Evolutionary conservation across 1,284 basidiomycete species (phyloP), one percentile per base, ranked within the genome.

Genomic region (Ustanciosporium gigantosporum): DNA sequence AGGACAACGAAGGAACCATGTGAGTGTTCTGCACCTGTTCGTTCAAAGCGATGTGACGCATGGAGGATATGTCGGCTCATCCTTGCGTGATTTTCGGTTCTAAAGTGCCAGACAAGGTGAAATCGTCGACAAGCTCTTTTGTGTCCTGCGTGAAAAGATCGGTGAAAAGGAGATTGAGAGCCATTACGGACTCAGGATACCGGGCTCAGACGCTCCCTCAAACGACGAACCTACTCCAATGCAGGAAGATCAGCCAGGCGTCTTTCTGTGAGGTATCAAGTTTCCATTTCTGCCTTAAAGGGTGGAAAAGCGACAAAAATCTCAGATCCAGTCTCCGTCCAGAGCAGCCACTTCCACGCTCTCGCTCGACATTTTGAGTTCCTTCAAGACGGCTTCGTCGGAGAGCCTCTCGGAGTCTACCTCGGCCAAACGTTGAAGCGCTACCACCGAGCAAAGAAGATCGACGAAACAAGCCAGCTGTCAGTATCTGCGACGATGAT

Each of bases 311-410:
- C 27, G n/a, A n/a, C 11, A 29, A 29, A n/a, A 35, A 29, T 11
- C 5, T 51, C 31, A 69, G 27, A 69, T 65, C 68, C 68, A 70
- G 5, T 62, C 51, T 20, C 68, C 68, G 11, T 57, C 49, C 19
- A 70, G 31, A 1, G 68, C 57, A 31, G 61, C 39, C 23, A 55
- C 34, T 16, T 64, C 56, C 15, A 45, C 38, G 5, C 53, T 49
- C 25, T 61, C 44, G 22, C 42, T 44, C 5, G 50, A 50, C 9
- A 70, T 42, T 31, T 41, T 37, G 4, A 70, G 36, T 38, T 70
- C 65, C 31, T 52, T 27, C 17, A 68, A 41, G 13, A 68, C 44
- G 19, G 55, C 57, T 4, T 57, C 39, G n/a, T 59, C 52, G 4
- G 59, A 60, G 15, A 70, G 29, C 20, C 42, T 46, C 8, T 50